Conservation (phyloP, 2,329 filamentous ascomycete species). For the Colletotrichum tofieldiae region DNA sequence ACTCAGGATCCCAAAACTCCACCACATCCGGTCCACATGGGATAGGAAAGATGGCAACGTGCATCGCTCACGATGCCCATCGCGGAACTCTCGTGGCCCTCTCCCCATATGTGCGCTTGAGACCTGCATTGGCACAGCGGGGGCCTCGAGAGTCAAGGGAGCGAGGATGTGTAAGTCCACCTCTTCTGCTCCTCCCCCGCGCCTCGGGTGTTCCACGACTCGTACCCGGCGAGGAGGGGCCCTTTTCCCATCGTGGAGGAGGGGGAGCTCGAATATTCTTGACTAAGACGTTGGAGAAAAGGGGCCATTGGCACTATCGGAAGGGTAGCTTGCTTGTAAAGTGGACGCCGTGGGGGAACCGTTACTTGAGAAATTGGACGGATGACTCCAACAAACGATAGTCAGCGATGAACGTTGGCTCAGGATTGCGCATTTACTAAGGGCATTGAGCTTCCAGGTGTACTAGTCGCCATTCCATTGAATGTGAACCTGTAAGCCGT, state of each 20-base stretch:
- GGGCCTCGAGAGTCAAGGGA: slow-evolving; percentile 1
- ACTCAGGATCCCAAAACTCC: slow-evolving; percentile 1
- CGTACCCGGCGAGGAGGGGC: neutral
- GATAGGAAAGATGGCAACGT: slow-evolving; percentile 18
- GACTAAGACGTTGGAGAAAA: slow-evolving; percentile 3
- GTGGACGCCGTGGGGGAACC: slow-evolving; percentile 1
- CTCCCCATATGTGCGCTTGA: slow-evolving; percentile 10
- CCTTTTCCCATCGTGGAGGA: neutral
- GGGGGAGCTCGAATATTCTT: neutral
- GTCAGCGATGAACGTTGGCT: neutral
- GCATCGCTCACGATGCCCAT: slow-evolving; percentile 12
- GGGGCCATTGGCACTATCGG: neutral
- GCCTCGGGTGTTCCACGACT: neutral
- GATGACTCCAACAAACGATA: neutral
- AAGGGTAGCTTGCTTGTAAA: slow-evolving; percentile 8
- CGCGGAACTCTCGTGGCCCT: neutral
- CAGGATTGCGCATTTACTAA: neutral
- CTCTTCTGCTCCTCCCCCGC: neutral
- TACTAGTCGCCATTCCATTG: too few relatives aligned
- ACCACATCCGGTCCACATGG: slow-evolving; percentile 18
- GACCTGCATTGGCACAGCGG: slow-evolving; percentile 22
- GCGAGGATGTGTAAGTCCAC: neutral
- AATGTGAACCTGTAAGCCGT: neutral
- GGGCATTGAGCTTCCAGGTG: neutral
- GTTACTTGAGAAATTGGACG: neutral